Conservation (phyloP, 2,329 filamentous ascomycete species). For the Botrytis paeoniae region DNA sequence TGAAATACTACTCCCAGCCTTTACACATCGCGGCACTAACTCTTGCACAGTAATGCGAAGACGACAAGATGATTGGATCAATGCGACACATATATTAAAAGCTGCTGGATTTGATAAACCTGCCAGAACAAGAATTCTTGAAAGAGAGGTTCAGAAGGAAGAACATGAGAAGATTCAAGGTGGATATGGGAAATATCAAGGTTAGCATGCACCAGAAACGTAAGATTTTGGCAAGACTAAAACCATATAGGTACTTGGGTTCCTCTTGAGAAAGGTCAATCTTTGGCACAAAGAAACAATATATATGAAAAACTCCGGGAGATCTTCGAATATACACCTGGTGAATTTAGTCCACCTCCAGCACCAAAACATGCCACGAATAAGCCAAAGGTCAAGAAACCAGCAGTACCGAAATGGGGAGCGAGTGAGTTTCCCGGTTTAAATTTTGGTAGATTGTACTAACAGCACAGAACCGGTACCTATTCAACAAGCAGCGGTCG, state of each 20-base stretch:
- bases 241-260: constrained; percentile 79
- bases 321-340: constrained; percentile 87
- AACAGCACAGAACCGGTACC: constrained; percentile 39
- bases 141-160: constrained; percentile 95
- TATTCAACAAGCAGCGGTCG: constrained; percentile 35
- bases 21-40: constrained; percentile 7
- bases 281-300: constrained; percentile 82
- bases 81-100: constrained; percentile 98
- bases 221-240: constrained; percentile 29
- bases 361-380: constrained; percentile 90
- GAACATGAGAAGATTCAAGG: constrained; percentile 97
- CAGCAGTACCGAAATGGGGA: constrained; percentile 59
- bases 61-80: constrained; percentile 93
- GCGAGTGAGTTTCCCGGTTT: constrained; percentile 41
- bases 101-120: constrained; percentile 97
- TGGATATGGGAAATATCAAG: constrained; percentile 98
- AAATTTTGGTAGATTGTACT: constrained; percentile 24
- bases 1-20: background rate
- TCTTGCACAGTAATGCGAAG: constrained; percentile 71
- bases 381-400: constrained; percentile 74
- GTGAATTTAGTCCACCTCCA: constrained; percentile 83
- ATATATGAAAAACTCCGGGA: constrained; percentile 77
- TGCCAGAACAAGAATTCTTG: constrained; percentile 87
- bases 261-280: constrained; percentile 75
- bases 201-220: constrained; percentile 42